phyloP scores from a whole-genome alignment of 345 rosid species.

The Hibiscus trionum region DNA sequence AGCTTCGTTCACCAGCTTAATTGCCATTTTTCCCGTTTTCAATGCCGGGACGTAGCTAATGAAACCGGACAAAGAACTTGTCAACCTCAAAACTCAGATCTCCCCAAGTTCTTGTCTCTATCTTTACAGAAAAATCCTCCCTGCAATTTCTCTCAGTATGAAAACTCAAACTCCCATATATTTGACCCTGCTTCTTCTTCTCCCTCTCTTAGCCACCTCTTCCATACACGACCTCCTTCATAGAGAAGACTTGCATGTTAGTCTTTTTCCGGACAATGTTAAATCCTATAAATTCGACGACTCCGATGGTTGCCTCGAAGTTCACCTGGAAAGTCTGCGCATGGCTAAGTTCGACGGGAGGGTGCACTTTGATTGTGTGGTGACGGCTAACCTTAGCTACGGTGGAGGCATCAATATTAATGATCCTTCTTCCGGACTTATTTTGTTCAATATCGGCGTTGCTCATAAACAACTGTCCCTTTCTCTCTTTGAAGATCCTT shows the following conservation, averaged over 20 bases:
- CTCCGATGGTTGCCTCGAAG: constrained; percentile 52
- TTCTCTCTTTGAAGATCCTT: constrained; percentile 87
- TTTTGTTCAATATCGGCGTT: constrained; percentile 70
- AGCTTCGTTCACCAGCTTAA: no score
- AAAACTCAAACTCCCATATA: constrained; percentile 28
- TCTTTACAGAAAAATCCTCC: constrained; percentile 5
- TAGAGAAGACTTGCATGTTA: constrained; percentile 77
- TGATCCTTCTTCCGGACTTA: constrained; percentile 79
- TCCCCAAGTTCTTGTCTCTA: background rate
- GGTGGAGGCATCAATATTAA: constrained; percentile 77
- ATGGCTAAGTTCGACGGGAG: constrained; percentile 69
- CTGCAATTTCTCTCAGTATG: constrained; percentile 30
- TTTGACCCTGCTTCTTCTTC: constrained; percentile 13
- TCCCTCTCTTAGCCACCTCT: constrained; percentile 20
- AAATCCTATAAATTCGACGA: constrained; percentile 46
- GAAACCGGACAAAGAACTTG: no score
- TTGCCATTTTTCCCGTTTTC: no score
- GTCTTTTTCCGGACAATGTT: constrained; percentile 67
- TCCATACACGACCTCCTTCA: constrained; percentile 55
- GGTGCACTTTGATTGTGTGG: constrained; percentile 62
- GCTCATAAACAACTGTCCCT: constrained; percentile 78
- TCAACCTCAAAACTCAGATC: background rate
- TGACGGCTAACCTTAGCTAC: constrained; percentile 73
- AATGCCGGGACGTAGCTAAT: no score
- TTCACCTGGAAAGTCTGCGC: constrained; percentile 56